Conservation (phyloP, 768 basidiomycete species). For the Pluteus cervinus region DNA sequence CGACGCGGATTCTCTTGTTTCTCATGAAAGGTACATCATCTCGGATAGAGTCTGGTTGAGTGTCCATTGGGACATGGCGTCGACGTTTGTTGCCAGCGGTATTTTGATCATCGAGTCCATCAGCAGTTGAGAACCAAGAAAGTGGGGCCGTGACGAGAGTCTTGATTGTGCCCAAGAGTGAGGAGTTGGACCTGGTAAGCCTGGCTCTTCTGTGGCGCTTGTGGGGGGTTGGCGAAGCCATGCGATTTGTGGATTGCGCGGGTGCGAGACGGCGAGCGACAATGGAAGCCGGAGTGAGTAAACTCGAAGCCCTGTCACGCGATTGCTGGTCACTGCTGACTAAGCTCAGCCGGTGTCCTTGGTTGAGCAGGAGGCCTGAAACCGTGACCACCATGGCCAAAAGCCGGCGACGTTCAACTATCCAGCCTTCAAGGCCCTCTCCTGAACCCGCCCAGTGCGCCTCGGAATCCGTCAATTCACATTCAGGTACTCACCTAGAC, state of each 20-base stretch:
- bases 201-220: conserved; percentile 21
- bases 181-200: conserved; percentile 47
- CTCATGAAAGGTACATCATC: conserved; percentile 22
- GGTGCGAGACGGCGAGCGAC: too few species aligned
- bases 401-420: too few species aligned
- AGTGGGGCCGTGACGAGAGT: conserved; percentile 62
- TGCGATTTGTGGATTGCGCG: neutral
- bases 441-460: neutral
- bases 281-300: too few species aligned
- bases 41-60: conserved; percentile 19
- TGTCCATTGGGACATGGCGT: conserved; percentile 23
- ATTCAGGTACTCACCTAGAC: too few species aligned
- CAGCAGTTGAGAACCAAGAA: conserved; percentile 46
- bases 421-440: too few species aligned
- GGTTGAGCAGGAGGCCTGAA: too few species aligned
- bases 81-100: conserved; percentile 52
- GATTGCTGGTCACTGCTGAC: too few species aligned
- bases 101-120: conserved; percentile 42
- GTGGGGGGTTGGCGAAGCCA: conserved; percentile 10
- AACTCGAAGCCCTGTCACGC: too few species aligned
- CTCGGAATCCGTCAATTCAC: neutral
- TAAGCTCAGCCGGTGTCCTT: too few species aligned
- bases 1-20: conserved; percentile 48
- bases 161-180: conserved; percentile 58
- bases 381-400: too few species aligned